Conservation (phyloP, 768 basidiomycete species). For the Kwoniella bestiolae region DNA sequence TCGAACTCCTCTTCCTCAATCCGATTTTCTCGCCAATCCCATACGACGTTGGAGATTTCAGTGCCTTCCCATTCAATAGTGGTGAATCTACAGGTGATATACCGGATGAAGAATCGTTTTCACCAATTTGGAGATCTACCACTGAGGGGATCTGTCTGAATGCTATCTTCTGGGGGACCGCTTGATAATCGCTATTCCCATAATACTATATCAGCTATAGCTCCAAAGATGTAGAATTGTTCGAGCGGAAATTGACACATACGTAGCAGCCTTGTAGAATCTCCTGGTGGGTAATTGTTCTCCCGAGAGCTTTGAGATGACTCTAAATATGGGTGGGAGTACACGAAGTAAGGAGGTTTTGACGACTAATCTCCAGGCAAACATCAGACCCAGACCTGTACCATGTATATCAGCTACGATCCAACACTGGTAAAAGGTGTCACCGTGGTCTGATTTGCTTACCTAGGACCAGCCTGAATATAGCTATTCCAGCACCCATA, state of each 20-base stretch:
- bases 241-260: conserved; percentile 20
- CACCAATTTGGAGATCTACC: conserved; percentile 26
- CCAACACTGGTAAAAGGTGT: not conserved
- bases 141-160: conserved; percentile 31
- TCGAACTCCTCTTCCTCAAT: not conserved
- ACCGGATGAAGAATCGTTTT: not conserved
- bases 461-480: conserved; percentile 36
- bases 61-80: not conserved
- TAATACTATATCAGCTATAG: not conserved
- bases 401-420: not conserved
- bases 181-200: conserved; percentile 62
- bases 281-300: conserved; percentile 79
- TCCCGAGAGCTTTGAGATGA: conserved; percentile 62
- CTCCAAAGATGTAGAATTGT: not conserved
- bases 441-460: not conserved
- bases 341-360: conserved; percentile 74
- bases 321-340: conserved; percentile 83
- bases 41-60: not conserved
- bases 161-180: conserved; percentile 12
- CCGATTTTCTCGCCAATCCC: not conserved
- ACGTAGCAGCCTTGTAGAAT: conserved; percentile 89
- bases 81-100: conserved; percentile 15
- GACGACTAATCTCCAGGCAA: conserved; percentile 83
- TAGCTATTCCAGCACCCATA: conserved; percentile 6
- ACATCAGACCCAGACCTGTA: conserved; percentile 74